Conservation (phyloP, 768 basidiomycete species). For the Holtermannia corniformis region DNA sequence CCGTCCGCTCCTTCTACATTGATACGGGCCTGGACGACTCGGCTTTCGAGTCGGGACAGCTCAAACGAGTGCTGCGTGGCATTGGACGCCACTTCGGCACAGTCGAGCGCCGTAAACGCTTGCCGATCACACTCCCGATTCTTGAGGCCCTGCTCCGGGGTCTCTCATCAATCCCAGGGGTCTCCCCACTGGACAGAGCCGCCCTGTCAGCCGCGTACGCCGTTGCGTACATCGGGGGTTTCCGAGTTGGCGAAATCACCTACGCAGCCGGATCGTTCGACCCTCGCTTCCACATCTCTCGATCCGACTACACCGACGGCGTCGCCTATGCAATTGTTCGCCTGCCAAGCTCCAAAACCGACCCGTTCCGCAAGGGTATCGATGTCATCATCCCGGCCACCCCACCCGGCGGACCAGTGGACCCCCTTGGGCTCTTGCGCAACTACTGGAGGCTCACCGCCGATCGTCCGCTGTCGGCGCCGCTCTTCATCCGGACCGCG, state of each 20-base stretch:
- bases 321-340: conserved; percentile 9
- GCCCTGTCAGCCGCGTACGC: conserved; percentile 14
- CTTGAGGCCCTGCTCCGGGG: conserved; percentile 10
- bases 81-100: conserved; percentile 40
- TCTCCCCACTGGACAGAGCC: not conserved
- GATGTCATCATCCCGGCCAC: conserved; percentile 27
- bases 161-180: not conserved
- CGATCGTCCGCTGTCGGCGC: too few species aligned
- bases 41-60: conserved; percentile 28
- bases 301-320: conserved; percentile 33
- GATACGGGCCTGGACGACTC: conserved; percentile 34
- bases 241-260: conserved; percentile 32
- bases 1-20: conserved; percentile 32
- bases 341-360: conserved; percentile 43
- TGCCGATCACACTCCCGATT: conserved; percentile 33
- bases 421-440: conserved; percentile 12
- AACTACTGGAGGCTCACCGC: too few species aligned
- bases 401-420: conserved; percentile 11
- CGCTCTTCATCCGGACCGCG: too few species aligned
- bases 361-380: conserved; percentile 40
- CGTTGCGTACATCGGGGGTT: conserved; percentile 22
- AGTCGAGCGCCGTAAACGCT: conserved; percentile 23
- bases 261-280: conserved; percentile 13
- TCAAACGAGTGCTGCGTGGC: conserved; percentile 38
- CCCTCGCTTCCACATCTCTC: conserved; percentile 23